phyloP scores from a whole-genome alignment of 176 grass and related monocot genomes.

The Oryza meyeriana region DNA sequence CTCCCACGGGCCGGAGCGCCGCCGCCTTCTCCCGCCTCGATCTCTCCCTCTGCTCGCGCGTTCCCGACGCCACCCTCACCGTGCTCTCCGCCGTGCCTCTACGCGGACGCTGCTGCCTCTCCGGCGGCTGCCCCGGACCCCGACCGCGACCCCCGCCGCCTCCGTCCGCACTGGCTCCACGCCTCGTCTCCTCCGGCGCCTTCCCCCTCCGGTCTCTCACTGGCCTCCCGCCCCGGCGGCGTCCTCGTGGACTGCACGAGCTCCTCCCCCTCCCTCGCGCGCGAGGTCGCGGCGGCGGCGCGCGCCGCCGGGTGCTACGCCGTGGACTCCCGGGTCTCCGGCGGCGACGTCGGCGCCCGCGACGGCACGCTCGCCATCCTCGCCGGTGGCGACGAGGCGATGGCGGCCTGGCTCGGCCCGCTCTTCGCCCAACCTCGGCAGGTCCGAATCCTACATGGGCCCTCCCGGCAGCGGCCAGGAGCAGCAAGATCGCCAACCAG shows the following conservation, averaged over 20 bases:
- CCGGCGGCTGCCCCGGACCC: too few species aligned
- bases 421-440: slow-evolving; percentile 56
- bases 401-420: slow-evolving; percentile 64
- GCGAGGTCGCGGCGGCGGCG: slow-evolving; percentile 39
- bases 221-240: slow-evolving; percentile 35
- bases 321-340: slow-evolving; percentile 70
- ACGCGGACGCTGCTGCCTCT: too few species aligned
- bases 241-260: slow-evolving; percentile 79
- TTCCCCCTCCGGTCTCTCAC: slow-evolving; percentile 42
- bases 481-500: slow-evolving; percentile 94
- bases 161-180: too few species aligned
- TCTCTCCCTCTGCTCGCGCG: too few species aligned
- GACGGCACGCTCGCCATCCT: slow-evolving; percentile 73
- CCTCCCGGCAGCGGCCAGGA: slow-evolving; percentile 61
- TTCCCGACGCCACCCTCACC: too few species aligned
- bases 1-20: too few species aligned
- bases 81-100: too few species aligned
- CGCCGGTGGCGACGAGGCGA: slow-evolving; percentile 55
- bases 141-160: too few species aligned
- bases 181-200: too few species aligned
- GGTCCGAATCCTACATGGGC: slow-evolving; percentile 76
- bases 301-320: slow-evolving; percentile 39
- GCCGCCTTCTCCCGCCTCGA: too few species aligned
- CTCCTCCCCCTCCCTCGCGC: slow-evolving; percentile 58
- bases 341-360: slow-evolving; percentile 65